phyloP scores from a whole-genome alignment of 2,329 filamentous ascomycete genomes.

The Lithohypha guttulata region DNA sequence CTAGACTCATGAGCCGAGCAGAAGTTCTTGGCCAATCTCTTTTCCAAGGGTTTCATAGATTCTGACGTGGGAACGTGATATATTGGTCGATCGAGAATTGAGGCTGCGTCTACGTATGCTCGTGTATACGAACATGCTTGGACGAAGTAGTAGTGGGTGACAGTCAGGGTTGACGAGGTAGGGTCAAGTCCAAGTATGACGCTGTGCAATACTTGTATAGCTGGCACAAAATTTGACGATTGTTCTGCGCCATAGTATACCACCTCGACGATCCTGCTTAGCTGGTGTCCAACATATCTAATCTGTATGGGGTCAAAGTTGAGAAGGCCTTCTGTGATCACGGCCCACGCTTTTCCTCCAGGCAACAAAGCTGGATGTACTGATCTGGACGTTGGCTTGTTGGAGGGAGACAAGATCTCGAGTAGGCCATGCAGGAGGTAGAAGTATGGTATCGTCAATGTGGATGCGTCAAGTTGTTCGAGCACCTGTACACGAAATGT shows the following conservation, averaged over 20 bases:
- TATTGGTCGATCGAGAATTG: conserved; percentile 33
- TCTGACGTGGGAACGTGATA: conserved; percentile 30
- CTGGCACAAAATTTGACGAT: conserved; percentile 28
- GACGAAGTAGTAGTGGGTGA: conserved; percentile 32
- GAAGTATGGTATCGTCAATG: conserved; percentile 51
- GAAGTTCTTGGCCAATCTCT: conserved; percentile 19
- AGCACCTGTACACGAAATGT: neutral
- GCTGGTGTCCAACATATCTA: conserved; percentile 33
- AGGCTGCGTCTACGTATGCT: conserved; percentile 30
- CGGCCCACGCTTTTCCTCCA: conserved; percentile 39
- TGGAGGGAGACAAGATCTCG: conserved; percentile 25
- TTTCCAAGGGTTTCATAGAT: conserved; percentile 11
- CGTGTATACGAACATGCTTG: conserved; percentile 34
- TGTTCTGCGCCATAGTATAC: conserved; percentile 27
- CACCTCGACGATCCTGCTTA: conserved; percentile 29
- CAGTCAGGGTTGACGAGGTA: conserved; percentile 33
- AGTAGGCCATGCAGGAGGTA: conserved; percentile 43
- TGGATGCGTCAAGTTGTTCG: conserved; percentile 30
- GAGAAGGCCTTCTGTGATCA: conserved; percentile 40
- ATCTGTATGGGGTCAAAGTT: conserved; percentile 41
- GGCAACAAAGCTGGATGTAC: conserved; percentile 33
- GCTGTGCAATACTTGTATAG: conserved; percentile 31
- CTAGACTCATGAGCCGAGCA: conserved; percentile 25
- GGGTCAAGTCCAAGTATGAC: conserved; percentile 37
- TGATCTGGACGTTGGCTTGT: conserved; percentile 25